Evolutionary conservation across 352 stramenopile species (phyloP).

Genomic region (Phytophthora pini): DNA sequence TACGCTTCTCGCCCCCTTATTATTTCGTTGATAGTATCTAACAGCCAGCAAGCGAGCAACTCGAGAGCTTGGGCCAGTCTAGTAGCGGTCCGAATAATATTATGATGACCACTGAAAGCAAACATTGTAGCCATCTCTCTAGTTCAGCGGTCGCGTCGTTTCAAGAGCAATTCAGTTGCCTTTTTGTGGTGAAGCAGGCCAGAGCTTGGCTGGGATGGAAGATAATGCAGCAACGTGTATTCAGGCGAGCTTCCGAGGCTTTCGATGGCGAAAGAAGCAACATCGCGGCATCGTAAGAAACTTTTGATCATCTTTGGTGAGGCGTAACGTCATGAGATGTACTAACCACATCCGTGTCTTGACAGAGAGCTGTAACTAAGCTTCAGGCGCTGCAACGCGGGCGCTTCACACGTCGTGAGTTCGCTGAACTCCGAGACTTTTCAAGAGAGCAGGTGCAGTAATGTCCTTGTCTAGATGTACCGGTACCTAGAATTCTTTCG

Average conservation of each 20-base stretch:
- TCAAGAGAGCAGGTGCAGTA: slow-evolving; percentile 54
- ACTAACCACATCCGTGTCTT: slow-evolving; percentile 11
- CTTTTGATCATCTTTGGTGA: slow-evolving; percentile 6
- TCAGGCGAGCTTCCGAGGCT: slow-evolving; percentile 60
- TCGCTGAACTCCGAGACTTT: slow-evolving; percentile 51
- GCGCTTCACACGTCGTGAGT: slow-evolving; percentile 62
- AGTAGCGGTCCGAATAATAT: slow-evolving; percentile 37
- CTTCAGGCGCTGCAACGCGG: slow-evolving; percentile 69
- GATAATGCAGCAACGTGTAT: slow-evolving; percentile 60
- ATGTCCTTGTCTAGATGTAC: background rate
- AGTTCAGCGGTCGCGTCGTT: slow-evolving; percentile 34
- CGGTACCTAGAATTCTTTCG: background rate
- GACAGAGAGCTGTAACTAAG: slow-evolving; percentile 54
- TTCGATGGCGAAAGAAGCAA: slow-evolving; percentile 39
- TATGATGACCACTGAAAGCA: slow-evolving; percentile 26
- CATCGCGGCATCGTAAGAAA: slow-evolving; percentile 42
- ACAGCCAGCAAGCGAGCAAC: slow-evolving; percentile 25
- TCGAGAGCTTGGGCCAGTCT: slow-evolving; percentile 26
- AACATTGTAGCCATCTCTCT: slow-evolving; percentile 9
- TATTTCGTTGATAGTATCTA: slow-evolving; percentile 38
- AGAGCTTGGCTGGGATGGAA: slow-evolving; percentile 7
- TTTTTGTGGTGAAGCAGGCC: background rate
- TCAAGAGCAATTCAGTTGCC: slow-evolving; percentile 10
- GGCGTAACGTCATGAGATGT: slow-evolving; percentile 2
- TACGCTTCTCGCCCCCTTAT: slow-evolving; percentile 19